Evolutionary conservation across 2,329 filamentous ascomycete species (phyloP), one percentile per base, ranked within the genome.

Genomic region (Penicillium polonicum): DNA sequence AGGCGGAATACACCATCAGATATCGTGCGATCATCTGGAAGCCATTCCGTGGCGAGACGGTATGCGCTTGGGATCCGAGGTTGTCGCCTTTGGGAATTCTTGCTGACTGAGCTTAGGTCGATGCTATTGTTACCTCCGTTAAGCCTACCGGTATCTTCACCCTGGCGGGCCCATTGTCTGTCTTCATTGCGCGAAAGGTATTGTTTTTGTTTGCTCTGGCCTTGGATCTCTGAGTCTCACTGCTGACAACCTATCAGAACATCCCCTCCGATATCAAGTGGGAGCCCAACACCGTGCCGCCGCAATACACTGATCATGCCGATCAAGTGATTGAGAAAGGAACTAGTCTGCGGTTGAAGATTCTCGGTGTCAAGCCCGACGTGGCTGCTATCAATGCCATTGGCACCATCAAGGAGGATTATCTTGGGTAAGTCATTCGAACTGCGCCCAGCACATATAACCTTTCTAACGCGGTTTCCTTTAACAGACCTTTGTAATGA

Each of bases 11-110:
- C 73, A 96, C 90, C 0, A 92, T 99, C 48, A 87, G 90, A 69
- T 99, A 97, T 74, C 90, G 92, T 60, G 94, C 94, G 52, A 93
- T 99, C 59, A 91, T 99, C 57, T 99, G 93, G 93, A 86, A 93
- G 70, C 94, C 94, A 12, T 99, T 97, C 82, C 93, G 94, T 78
- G 93, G 94, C 71, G 94, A 99, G 83, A 96, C 94, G 75, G 94
- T 96, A 86, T 78, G 88, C 78, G 58, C 52, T 46, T 60, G 51
- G 27, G 50, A 50, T 60, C 52, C 19, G 41, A 33, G 43, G 13
- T 44, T 29, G 17, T 39, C 31, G 46, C 39, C 33, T 57, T 58
- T 41, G 42, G 12, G 31, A 57, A 42, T 61, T 59, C 65, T 64
- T 68, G 64, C 65, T 72, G 69, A 72, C 68, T 54, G 42, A 25